Percentiles rank a stretch among this genome's conserved stretches.
phyloP scores from a whole-genome alignment of 2,329 filamentous ascomycete species.

The Epichloe sp. region DNA sequence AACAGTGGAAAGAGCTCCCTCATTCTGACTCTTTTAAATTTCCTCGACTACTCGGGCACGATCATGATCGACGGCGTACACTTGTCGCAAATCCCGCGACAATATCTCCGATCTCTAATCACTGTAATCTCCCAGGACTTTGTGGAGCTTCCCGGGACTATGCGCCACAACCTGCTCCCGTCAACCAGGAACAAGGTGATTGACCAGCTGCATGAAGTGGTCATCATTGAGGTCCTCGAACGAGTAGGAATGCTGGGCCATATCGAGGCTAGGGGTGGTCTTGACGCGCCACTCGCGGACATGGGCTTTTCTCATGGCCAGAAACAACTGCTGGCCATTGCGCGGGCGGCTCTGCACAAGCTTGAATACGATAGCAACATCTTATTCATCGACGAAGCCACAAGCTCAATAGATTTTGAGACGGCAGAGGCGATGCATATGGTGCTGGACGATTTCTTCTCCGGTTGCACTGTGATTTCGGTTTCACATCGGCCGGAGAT shows the following conservation, averaged over 20 bases:
- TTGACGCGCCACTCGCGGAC: slow-evolving; percentile 6
- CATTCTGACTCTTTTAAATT: background rate
- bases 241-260: slow-evolving; percentile 7
- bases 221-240: background rate
- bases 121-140: slow-evolving; percentile 19
- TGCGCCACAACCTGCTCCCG: slow-evolving; percentile 4
- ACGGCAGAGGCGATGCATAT: slow-evolving; percentile 1
- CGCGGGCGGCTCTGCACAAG: slow-evolving; percentile 5
- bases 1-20: slow-evolving; percentile 13
- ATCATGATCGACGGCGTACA: slow-evolving; percentile 16
- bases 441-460: background rate
- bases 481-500: background rate
- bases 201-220: background rate
- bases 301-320: slow-evolving; percentile 8
- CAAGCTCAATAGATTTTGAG: background rate
- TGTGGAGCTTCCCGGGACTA: slow-evolving; percentile 7
- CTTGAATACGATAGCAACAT: background rate
- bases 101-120: slow-evolving; percentile 16
- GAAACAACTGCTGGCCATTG: slow-evolving; percentile 9
- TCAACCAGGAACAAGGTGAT: background rate
- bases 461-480: background rate
- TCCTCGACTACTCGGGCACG: background rate
- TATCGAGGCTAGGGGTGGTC: slow-evolving; percentile 4
- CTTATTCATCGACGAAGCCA: background rate
- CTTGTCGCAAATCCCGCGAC: slow-evolving; percentile 11